Base-by-base conservation (phyloP, 164 flowering plant species). In the Umbilicus rupestris region DNA sequence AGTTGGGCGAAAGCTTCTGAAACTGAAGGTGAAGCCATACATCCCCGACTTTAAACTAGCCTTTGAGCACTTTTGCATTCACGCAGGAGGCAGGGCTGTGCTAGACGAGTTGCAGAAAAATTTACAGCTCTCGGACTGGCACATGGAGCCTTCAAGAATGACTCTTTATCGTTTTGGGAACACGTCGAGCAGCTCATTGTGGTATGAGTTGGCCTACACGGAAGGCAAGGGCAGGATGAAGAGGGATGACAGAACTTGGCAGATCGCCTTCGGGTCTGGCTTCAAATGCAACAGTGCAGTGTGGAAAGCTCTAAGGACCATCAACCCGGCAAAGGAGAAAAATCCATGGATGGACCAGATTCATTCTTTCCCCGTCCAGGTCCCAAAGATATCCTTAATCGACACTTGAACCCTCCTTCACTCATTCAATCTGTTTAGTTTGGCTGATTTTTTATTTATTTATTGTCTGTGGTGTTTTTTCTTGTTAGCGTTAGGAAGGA, bases 11-110 rank as follows among this genome's bases (percentile, higher is more conserved):
- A 86, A 84, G 65, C 74, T 90, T 22, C 76, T 87, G 42, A 87
- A 87, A 82, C 80, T 79, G 94, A 90, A 90, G 78, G 57, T 90
- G 31, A 90, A 86, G 82, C 92, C 92, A 3, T 89, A 89, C 55
- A 89, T 87, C 57, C 96, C 96, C 0, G 92, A 89, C 65, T 89
- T 89, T 75, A 89, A 87, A 71, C 52, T 89, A 71, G 96, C 96
- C 15, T 89, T 89, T 10, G 92, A 89, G 71, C 96, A 89, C 70
- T 89, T 89, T 76, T 89, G 92, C 82, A 89, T 89, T 63, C 96
- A 89, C 69, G 92, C 96, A 14, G 96, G 96, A n/a, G 96, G 96
- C 52, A 85, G 91, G 79, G 92, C 96, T 15, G 96, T 89, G 52
- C 76, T 89, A 62, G 96, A 89, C 77, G 96, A 87, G 66, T 66